Evolutionary conservation across 257 asterid genomes (phyloP), one percentile per base, ranked within the genome.

Genomic region (Catharanthus roseus): DNA sequence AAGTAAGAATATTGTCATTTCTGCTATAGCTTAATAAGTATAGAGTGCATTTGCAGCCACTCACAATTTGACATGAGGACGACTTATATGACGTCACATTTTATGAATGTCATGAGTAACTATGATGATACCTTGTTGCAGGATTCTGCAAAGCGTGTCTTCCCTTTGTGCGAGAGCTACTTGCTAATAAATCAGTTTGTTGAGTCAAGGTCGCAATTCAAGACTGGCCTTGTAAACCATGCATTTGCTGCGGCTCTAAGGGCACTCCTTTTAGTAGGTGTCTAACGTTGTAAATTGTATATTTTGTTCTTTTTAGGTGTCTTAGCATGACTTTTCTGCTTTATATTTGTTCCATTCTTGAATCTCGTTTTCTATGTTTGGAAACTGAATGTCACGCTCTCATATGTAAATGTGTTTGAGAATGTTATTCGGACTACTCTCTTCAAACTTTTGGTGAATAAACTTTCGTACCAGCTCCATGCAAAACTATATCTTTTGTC

Each of bases 221-320:
- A 89, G 86, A 84, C 83, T 51, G 99, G 99, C 71, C 84, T 93
- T 68, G 97, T 93, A 45, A 93, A 93, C 79, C 99, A 93, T 76
- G 99, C 99, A 44, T 91, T 93, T 75, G 96, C 99, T 26, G 95
- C 99, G 75, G 96, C 96, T 62, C 88, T 93, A 31, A 83, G 97
- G 84, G 83, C 96, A 62, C 86, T 93, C 69, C 95, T 93, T 65
- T 89, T 93, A 57, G 99, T 93, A 85, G 80, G 91, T 87, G 83
- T 70, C 74, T 70, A n/a, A n/a, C 66, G 65, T 70, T 74, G 71
- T 66, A 68, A 75, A 72, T 67, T 61, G 44, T 68, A 63, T 38
- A 67, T 68, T 24, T 65, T 56, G 36, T 69, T 64, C 38, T n/a
- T n/a, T n/a, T 29, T 18, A 21, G 19, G 23, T 24, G 67, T 54